Conservation (phyloP, 2,329 filamentous ascomycete genomes). For the Aotearoamyces nothofagi region DNA sequence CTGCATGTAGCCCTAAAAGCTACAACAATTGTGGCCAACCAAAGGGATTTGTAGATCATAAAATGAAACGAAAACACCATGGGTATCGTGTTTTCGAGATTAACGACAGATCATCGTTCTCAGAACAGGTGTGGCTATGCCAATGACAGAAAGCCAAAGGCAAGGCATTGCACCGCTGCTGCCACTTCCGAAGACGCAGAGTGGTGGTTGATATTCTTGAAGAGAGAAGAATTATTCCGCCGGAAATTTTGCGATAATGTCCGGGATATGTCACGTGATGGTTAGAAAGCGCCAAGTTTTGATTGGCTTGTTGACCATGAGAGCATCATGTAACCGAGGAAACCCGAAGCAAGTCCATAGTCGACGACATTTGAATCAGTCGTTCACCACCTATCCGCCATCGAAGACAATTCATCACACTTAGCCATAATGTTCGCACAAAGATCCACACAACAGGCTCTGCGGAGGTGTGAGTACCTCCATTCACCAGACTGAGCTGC, state of each 20-base stretch:
- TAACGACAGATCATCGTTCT: conserved; percentile 24
- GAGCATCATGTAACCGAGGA: conserved; percentile 1
- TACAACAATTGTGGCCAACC: no score
- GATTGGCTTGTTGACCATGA: background rate
- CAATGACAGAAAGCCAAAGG: background rate
- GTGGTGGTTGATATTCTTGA: conserved; percentile 1
- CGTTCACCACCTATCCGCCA: background rate
- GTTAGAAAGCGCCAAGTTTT: background rate
- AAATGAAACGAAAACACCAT: conserved; percentile 24
- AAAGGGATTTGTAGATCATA: conserved; percentile 25
- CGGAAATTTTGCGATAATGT: background rate
- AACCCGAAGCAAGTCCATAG: background rate
- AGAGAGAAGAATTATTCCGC: background rate
- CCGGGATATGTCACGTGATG: background rate
- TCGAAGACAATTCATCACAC: conserved; percentile 4
- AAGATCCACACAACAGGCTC: conserved; percentile 26
- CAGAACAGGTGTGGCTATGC: conserved; percentile 12
- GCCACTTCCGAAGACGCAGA: conserved; percentile 1
- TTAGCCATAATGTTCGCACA: conserved; percentile 26
- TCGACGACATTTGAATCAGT: conserved; percentile 9
- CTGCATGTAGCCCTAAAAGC: no score
- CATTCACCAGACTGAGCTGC: background rate
- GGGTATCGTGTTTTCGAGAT: conserved; percentile 21
- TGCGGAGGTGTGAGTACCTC: conserved; percentile 22
- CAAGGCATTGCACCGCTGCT: background rate